These are phyloP conservation scores for Aspergillus quadricinctus DNA, from an alignment of 2,329 filamentous ascomycete species.

Conservation along the genomic window DNA sequence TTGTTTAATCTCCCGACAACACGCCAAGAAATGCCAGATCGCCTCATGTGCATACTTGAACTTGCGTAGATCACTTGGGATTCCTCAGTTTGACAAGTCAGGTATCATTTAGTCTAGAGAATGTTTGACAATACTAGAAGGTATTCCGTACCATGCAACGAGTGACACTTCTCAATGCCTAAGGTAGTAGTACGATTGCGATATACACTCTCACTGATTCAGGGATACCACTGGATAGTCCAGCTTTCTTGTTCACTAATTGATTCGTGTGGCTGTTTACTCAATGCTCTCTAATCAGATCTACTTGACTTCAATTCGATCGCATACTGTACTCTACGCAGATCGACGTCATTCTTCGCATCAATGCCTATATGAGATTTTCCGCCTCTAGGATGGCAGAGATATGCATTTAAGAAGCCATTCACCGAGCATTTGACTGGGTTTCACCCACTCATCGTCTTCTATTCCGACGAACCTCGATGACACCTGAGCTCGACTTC, in stretches of 20 bases:
- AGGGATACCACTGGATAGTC: not conserved
- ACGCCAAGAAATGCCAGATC: slow-evolving; percentile 37
- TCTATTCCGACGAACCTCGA: not conserved
- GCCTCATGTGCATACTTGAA: slow-evolving; percentile 10
- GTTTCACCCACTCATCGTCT: not conserved
- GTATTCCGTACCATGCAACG: not conserved
- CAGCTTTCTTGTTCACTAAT: not conserved
- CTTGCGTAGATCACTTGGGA: not conserved
- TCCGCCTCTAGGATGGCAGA: not conserved
- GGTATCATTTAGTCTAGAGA: not conserved
- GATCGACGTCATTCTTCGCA: not conserved
- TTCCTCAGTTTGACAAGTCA: not conserved
- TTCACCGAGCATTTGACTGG: not conserved
- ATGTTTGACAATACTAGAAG: not conserved
- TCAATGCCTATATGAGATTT: not conserved
- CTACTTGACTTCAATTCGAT: not conserved
- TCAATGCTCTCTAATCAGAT: slow-evolving; percentile 3
- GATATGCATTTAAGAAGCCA: not conserved
- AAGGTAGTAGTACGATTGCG: not conserved
- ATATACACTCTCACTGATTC: not conserved
- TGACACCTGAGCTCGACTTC: not conserved
- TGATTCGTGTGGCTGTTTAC: not conserved
- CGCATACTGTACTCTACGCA: not conserved
- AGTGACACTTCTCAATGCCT: no score
- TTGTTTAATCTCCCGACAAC: slow-evolving; percentile 9